These are phyloP conservation scores for Clitopilus hobsonii DNA, from an alignment of 768 basidiomycete genomes.

Conservation along the genomic window DNA sequence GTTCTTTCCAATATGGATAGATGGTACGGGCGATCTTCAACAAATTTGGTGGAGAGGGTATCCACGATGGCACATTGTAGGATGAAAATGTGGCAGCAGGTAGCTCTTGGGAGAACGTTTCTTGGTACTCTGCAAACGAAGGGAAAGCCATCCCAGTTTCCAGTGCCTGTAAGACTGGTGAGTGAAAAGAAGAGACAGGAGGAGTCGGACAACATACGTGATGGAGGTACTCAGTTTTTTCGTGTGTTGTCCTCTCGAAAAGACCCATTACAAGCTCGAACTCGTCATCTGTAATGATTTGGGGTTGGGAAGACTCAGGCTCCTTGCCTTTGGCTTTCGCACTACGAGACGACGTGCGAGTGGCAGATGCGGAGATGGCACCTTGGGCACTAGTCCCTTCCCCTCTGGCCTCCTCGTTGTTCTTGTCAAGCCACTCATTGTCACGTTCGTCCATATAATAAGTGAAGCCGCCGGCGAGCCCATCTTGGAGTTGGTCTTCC, in stretches of 20 bases:
- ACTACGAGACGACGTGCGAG: constrained; percentile 58
- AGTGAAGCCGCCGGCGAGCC: constrained; percentile 69
- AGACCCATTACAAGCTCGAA: constrained; percentile 96
- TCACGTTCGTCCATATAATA: constrained; percentile 98
- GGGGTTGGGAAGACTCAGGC: constrained; percentile 57
- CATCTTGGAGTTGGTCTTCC: constrained; percentile 64
- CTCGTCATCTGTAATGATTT: constrained; percentile 82
- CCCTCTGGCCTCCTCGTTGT: constrained; percentile 81
- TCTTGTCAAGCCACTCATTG: constrained; percentile 90
- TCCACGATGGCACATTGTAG: constrained; percentile 61
- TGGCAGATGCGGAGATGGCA: constrained; percentile 48
- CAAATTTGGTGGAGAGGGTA: constrained; percentile 61
- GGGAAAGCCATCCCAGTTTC: constrained; percentile 69
- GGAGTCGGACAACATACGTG: constrained; percentile 51
- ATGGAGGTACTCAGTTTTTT: constrained; percentile 86
- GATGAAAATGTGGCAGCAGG: constrained; percentile 63
- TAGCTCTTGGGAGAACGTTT: constrained; percentile 57
- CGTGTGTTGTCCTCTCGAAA: constrained; percentile 87
- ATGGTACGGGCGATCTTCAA: constrained; percentile 65
- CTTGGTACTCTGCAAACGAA: constrained; percentile 69
- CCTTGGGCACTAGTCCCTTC: constrained; percentile 82
- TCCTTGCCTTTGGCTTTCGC: constrained; percentile 85
- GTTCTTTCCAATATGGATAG: constrained; percentile 89
- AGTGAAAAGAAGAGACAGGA: too few relatives aligned
- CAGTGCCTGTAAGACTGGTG: constrained; percentile 38